A percentile compares a stretch with the other conserved stretches of the same genome.
Evolutionary conservation across 345 rosid species (phyloP).

Genomic region (Pistacia vera): DNA sequence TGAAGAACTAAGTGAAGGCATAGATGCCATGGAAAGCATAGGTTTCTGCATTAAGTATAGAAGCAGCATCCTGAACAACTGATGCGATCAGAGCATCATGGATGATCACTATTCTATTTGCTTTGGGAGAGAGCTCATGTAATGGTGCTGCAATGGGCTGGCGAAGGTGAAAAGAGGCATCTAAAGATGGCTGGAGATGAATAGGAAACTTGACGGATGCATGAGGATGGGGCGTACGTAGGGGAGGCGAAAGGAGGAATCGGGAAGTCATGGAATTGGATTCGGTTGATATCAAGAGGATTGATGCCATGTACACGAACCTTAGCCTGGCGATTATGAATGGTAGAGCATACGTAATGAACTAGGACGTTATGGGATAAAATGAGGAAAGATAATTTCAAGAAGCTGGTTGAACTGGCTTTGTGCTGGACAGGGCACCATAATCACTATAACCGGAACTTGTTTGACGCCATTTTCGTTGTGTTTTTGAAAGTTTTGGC

Average conservation of each 20-base stretch:
- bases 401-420: constrained; percentile 30
- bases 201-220: constrained; percentile 25
- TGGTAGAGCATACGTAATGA: constrained; percentile 20
- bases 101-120: constrained; percentile 14
- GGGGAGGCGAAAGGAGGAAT: constrained; percentile 22
- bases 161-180: constrained; percentile 16
- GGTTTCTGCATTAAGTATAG: constrained; percentile 14
- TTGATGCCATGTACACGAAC: constrained; percentile 6
- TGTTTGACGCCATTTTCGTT: not conserved
- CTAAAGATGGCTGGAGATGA: constrained; percentile 14
- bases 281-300: not conserved
- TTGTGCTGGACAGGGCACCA: constrained; percentile 32
- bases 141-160: constrained; percentile 16
- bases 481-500: not conserved
- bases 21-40: constrained; percentile 18
- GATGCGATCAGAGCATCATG: constrained; percentile 25
- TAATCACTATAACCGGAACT: constrained; percentile 12
- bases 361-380: constrained; percentile 24
- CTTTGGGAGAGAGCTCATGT: not conserved
- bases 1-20: constrained; percentile 22
- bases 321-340: constrained; percentile 26
- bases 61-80: constrained; percentile 18
- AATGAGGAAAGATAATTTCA: constrained; percentile 20
- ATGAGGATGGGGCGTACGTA: constrained; percentile 24
- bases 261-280: constrained; percentile 23